These are phyloP conservation scores for Hypoxylon trugodes DNA, from an alignment of 495 filamentous ascomycete species.

Conservation along the genomic window DNA sequence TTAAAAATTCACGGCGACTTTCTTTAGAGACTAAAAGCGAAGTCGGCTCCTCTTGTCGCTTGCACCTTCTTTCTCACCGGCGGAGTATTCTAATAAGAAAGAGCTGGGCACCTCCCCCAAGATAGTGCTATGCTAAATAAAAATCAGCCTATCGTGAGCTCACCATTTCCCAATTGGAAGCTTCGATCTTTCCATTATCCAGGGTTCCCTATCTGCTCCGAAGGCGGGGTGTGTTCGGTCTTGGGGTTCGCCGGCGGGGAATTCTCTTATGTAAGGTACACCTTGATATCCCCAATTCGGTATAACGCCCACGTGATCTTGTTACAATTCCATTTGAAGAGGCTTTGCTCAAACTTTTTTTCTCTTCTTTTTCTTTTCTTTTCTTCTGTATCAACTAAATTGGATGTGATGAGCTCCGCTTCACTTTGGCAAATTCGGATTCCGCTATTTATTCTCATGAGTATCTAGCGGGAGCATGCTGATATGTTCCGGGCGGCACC, in stretches of 20 bases:
- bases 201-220: conserved; percentile 26
- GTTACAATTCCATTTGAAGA: not conserved
- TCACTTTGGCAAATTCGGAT: conserved; percentile 48
- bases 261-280: conserved; percentile 11
- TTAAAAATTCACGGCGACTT: conserved; percentile 1
- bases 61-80: not conserved
- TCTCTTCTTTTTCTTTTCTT: conserved; percentile 35
- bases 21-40: conserved; percentile 13
- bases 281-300: conserved; percentile 4
- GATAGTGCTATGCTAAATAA: conserved; percentile 31
- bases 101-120: too few species aligned
- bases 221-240: conserved; percentile 40
- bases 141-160: conserved; percentile 38
- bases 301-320: conserved; percentile 26
- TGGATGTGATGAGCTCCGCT: conserved; percentile 64
- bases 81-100: conserved; percentile 27
- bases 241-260: conserved; percentile 41
- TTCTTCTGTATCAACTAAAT: conserved; percentile 65
- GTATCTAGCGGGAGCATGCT: conserved; percentile 54
- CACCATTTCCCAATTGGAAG: conserved; percentile 22
- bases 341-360: conserved; percentile 18
- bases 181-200: conserved; percentile 14
- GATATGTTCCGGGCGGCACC: conserved; percentile 64
- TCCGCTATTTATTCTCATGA: conserved; percentile 40
- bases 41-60: conserved; percentile 25